Evolutionary conservation across 176 grass and related monocot genomes (phyloP).

Genomic region (Dendrocalamus sinicus): DNA sequence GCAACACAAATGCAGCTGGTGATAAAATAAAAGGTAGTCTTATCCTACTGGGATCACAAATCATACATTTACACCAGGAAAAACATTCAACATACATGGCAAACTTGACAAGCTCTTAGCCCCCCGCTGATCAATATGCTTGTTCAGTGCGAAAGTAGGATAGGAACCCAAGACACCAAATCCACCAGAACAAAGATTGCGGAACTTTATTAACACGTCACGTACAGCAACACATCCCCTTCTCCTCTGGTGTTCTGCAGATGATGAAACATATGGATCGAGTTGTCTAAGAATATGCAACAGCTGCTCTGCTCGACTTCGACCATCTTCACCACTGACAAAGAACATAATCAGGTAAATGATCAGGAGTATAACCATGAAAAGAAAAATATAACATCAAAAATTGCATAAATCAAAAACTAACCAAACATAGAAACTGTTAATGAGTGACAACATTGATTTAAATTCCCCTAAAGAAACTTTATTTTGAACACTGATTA

Average conservation of each 20-base stretch:
- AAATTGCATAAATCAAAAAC: background rate
- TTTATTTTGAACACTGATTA: background rate
- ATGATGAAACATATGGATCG: slow-evolving; percentile 82
- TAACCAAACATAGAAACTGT: background rate
- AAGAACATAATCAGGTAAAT: slow-evolving; percentile 33
- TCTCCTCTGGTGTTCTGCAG: slow-evolving; percentile 89
- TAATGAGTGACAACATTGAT: background rate
- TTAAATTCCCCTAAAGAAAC: background rate
- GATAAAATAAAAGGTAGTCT: slow-evolving; percentile 37
- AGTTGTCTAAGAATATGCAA: slow-evolving; percentile 97
- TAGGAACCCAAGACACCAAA: slow-evolving; percentile 67
- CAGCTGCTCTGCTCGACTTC: slow-evolving; percentile 94
- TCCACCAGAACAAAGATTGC: slow-evolving; percentile 85
- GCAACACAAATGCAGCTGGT: slow-evolving; percentile 96
- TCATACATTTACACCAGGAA: slow-evolving; percentile 16
- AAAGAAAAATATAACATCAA: background rate
- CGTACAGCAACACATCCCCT: slow-evolving; percentile 90
- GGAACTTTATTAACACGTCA: slow-evolving; percentile 85
- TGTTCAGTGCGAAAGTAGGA: slow-evolving; percentile 57
- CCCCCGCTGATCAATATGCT: slow-evolving; percentile 66
- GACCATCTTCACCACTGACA: slow-evolving; percentile 93
- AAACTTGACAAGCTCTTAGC: slow-evolving; percentile 78
- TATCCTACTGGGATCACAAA: slow-evolving; percentile 27
- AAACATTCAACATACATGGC: slow-evolving; percentile 70
- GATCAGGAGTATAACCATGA: slow-evolving; percentile 6